Percentiles rank a stretch among this genome's conserved stretches.
Conservation (phyloP, 2,329 filamentous ascomycete species). For the Rutstroemia sydowiana region DNA sequence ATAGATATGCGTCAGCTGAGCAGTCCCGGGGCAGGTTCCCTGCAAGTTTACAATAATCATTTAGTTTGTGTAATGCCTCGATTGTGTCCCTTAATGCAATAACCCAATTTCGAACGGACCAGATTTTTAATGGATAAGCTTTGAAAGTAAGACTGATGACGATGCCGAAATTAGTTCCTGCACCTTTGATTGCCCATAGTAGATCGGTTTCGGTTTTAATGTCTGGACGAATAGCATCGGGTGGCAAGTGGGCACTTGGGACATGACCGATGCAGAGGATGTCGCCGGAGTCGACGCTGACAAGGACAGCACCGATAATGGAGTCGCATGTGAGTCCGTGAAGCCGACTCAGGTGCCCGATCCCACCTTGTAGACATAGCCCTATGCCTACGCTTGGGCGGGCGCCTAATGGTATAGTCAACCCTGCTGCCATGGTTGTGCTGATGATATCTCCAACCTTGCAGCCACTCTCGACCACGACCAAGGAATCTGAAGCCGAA, state of each 20-base stretch:
- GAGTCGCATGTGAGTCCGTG: conserved; percentile 52
- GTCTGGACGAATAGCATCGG: conserved; percentile 14
- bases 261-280: conserved; percentile 43
- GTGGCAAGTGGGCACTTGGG: conserved; percentile 13
- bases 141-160: conserved; percentile 22
- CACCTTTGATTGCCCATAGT: conserved; percentile 21
- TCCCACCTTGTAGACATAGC: conserved; percentile 57
- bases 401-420: conserved; percentile 52
- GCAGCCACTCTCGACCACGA: conserved; percentile 49
- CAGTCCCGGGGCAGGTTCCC: conserved; percentile 34
- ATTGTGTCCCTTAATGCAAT: conserved; percentile 14
- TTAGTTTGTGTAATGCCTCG: conserved; percentile 32
- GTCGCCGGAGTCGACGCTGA: conserved; percentile 42
- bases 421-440: conserved; percentile 33
- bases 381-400: conserved; percentile 58
- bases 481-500: conserved; percentile 29
- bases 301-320: conserved; percentile 52
- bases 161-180: conserved; percentile 22
- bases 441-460: conserved; percentile 46
- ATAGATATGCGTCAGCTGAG: conserved; percentile 51
- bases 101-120: conserved; percentile 19
- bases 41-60: conserved; percentile 34
- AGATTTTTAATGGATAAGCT: conserved; percentile 14
- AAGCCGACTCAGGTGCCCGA: conserved; percentile 35
- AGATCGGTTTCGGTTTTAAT: conserved; percentile 19